Percentiles rank a stretch among this genome's conserved stretches.
Conservation (phyloP, 371 early-diverging fungal genomes). For the Haplosporangium sp. region DNA sequence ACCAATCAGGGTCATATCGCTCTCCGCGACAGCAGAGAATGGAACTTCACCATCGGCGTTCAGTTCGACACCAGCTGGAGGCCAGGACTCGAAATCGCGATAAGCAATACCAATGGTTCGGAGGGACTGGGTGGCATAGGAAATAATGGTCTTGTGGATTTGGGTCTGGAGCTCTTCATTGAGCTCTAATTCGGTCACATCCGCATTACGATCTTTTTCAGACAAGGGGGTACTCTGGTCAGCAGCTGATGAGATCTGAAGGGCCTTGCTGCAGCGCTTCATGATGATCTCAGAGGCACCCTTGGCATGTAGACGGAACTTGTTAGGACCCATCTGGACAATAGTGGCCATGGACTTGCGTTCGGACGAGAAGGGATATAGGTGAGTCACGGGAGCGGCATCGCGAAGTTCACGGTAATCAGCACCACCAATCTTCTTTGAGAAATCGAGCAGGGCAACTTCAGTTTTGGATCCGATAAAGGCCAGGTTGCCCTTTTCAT, state of each 20-base stretch:
- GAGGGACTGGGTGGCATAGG: slow-evolving; percentile 72
- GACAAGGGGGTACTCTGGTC: slow-evolving; percentile 19
- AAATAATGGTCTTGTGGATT: slow-evolving; percentile 66
- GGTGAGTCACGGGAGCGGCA: slow-evolving; percentile 61
- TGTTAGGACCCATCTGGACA: slow-evolving; percentile 59
- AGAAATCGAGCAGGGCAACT: slow-evolving; percentile 79
- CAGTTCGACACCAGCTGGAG: slow-evolving; percentile 57
- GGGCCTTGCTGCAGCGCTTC: slow-evolving; percentile 52
- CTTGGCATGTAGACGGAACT: slow-evolving; percentile 80
- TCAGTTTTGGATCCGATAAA: slow-evolving; percentile 87
- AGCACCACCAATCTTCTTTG: slow-evolving; percentile 62
- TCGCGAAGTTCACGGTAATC: slow-evolving; percentile 64
- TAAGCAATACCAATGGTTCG: slow-evolving; percentile 80
- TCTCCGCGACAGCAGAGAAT: slow-evolving; percentile 58
- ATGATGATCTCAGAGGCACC: slow-evolving; percentile 90
- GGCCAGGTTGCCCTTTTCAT: slow-evolving; percentile 62
- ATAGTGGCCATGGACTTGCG: slow-evolving; percentile 91
- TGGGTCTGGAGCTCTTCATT: slow-evolving; percentile 58
- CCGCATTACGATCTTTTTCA: slow-evolving; percentile 44
- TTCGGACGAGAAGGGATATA: slow-evolving; percentile 86
- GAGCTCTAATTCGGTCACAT: slow-evolving; percentile 62
- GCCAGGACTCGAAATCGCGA: slow-evolving; percentile 72
- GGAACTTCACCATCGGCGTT: slow-evolving; percentile 64
- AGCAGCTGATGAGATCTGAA: slow-evolving; percentile 26
- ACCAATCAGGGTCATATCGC: slow-evolving; percentile 65